Evolutionary conservation across 1,139 yeast species (phyloP), one percentile per base, ranked within the genome.

Genomic region (Blastobotrys malaysiensis): DNA sequence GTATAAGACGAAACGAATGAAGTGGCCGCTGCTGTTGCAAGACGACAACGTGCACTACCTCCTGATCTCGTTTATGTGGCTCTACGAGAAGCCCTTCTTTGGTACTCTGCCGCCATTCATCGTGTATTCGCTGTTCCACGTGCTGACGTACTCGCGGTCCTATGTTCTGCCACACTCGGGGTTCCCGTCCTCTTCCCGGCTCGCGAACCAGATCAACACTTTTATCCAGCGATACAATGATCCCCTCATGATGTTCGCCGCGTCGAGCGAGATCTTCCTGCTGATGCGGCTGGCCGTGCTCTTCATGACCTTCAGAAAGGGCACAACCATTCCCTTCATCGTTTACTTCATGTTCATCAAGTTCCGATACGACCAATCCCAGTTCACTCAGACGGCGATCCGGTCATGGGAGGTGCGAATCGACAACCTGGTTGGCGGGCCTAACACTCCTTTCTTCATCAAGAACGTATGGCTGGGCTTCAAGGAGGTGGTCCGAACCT

Each of bases 1-100:
- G 55, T 72, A 63, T 64, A 66, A 63, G 56, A 63, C 59, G 49
- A 56, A 52, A 59, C 60, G 57, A 24, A 61, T 67, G 55, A 65
- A 69, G 73, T 56, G 69, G 20, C 61, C 56, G 39, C 76, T 63
- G 31, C 69, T 76, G 50, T 67, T 76, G 55, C 73, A 71, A 27
- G 89, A 86, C 65, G 93, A 85, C 66, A 86, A 86, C 67, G 76
- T 82, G 54, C 88, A 84, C 63, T 86, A 86, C 71, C 73, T 84
- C 55, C 68, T 75, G 55, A 74, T 84, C 63, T 84, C 89, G 3
- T 48, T 77, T 11, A 67, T 80, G 45, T 83, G 90, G 80, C 71
- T 86, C 54, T 52, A 82, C 21, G 70, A 83, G 48, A 76, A 78
- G 50, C 79, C 78, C 53, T 76, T 79, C 57, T 72, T 77, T 55